phyloP scores from a whole-genome alignment of 2,329 filamentous ascomycete species.

The Calonectria fujianensis region DNA sequence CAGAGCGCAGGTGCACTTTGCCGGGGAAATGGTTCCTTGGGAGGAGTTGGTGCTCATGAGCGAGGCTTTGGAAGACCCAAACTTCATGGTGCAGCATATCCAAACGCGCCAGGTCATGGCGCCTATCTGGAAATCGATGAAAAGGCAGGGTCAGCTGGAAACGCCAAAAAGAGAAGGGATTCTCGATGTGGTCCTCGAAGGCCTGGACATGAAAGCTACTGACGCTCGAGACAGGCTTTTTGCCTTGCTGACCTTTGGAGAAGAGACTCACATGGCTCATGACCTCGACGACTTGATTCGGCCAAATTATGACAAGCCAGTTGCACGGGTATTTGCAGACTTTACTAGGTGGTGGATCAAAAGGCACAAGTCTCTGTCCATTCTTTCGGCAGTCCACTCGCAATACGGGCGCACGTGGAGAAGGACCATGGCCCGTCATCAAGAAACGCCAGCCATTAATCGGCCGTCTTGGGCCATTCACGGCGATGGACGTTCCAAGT shows the following conservation, averaged over 20 bases:
- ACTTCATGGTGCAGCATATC: constrained; percentile 34
- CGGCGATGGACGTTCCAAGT: constrained; percentile 38
- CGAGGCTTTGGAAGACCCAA: constrained; percentile 25
- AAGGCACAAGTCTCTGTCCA: constrained; percentile 35
- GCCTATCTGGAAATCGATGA: constrained; percentile 42
- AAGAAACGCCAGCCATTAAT: not conserved
- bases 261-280: constrained; percentile 36
- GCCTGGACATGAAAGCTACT: constrained; percentile 45
- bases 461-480: constrained; percentile 43
- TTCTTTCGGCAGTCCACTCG: constrained; percentile 41
- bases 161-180: constrained; percentile 21
- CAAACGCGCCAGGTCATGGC: constrained; percentile 43
- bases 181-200: constrained; percentile 41
- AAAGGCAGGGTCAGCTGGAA: not conserved
- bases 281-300: constrained; percentile 41
- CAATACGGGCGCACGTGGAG: constrained; percentile 44
- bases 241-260: constrained; percentile 43
- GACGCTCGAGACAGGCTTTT: constrained; percentile 46
- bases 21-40: constrained; percentile 19
- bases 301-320: constrained; percentile 45
- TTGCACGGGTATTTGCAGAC: constrained; percentile 43
- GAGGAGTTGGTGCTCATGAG: constrained; percentile 43
- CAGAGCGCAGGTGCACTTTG: constrained; percentile 32
- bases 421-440: not conserved
- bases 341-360: constrained; percentile 49